Evolutionary conservation across 2,329 filamentous ascomycete species (phyloP).

Genomic region (Aspergillus nomiae): DNA sequence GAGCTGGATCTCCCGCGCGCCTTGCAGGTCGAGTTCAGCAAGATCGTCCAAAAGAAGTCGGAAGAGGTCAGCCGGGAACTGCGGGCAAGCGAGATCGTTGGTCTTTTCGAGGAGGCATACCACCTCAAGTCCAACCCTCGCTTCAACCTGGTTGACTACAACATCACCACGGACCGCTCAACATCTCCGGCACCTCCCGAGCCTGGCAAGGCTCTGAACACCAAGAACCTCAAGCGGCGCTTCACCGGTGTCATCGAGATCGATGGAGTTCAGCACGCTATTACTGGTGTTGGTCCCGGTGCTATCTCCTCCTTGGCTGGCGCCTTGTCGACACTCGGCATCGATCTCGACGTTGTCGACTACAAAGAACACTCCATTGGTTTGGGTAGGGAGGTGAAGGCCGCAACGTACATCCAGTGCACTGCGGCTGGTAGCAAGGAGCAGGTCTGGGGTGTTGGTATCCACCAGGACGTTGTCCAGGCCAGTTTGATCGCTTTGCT

Average conservation of each 20-base stretch:
- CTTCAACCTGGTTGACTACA: slow-evolving; percentile 88
- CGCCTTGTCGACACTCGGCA: slow-evolving; percentile 74
- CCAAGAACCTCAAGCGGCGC: slow-evolving; percentile 73
- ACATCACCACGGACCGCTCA: slow-evolving; percentile 81
- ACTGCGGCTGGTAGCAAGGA: slow-evolving; percentile 66
- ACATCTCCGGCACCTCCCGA: slow-evolving; percentile 69
- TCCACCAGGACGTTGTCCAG: slow-evolving; percentile 90
- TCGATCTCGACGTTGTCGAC: slow-evolving; percentile 87
- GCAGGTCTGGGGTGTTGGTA: slow-evolving; percentile 48
- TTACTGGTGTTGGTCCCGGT: slow-evolving; percentile 82
- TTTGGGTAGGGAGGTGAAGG: slow-evolving; percentile 77
- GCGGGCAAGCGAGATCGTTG: slow-evolving; percentile 77
- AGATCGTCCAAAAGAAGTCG: slow-evolving; percentile 78
- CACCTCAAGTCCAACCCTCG: slow-evolving; percentile 80
- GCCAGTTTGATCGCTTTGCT: slow-evolving; percentile 84
- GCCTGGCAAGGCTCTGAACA: slow-evolving; percentile 72
- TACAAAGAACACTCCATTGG: slow-evolving; percentile 97
- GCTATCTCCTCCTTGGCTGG: slow-evolving; percentile 86
- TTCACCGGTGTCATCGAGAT: slow-evolving; percentile 85
- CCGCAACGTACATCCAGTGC: slow-evolving; percentile 94
- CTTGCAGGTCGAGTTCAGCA: slow-evolving; percentile 87
- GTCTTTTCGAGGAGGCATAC: slow-evolving; percentile 87
- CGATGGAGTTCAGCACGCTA: slow-evolving; percentile 75
- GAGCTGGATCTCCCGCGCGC: slow-evolving; percentile 91
- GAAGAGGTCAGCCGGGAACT: slow-evolving; percentile 83